Evolutionary conservation across 495 filamentous ascomycete genomes (phyloP).

Genomic region (Neurospora terricola): DNA sequence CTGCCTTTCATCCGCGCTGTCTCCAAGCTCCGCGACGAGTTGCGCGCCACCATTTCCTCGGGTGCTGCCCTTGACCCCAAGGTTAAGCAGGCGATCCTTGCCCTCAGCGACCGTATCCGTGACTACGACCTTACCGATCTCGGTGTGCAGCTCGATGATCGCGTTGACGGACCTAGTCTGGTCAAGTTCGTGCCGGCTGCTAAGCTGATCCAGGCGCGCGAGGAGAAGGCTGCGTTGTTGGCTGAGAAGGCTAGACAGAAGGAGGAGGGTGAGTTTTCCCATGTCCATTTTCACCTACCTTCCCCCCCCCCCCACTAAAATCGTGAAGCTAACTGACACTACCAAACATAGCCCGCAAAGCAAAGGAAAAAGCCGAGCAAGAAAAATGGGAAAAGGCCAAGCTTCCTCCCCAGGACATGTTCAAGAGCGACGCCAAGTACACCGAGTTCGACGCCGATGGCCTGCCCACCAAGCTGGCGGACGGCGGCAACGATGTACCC

Average conservation of each 20-base stretch:
- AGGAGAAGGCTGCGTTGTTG: constrained; percentile 52
- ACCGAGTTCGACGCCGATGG: constrained; percentile 81
- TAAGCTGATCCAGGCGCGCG: constrained; percentile 60
- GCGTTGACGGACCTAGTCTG: constrained; percentile 55
- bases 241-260: constrained; percentile 47
- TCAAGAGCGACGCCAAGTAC: constrained; percentile 60
- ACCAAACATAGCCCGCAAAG: constrained; percentile 26
- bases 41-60: constrained; percentile 48
- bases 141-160: constrained; percentile 82
- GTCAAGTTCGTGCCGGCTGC: constrained; percentile 69
- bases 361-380: constrained; percentile 41
- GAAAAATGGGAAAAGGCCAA: constrained; percentile 62
- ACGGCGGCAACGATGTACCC: constrained; percentile 61
- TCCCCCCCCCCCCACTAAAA: constrained; percentile 16
- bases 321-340: constrained; percentile 1
- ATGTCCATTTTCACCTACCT: background rate
- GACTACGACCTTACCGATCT: constrained; percentile 69
- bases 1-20: constrained; percentile 56
- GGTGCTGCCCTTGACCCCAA: constrained; percentile 36
- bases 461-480: constrained; percentile 62
- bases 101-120: constrained; percentile 69
- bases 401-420: constrained; percentile 58
- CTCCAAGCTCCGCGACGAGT: constrained; percentile 55
- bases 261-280: constrained; percentile 40
- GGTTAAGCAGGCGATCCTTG: constrained; percentile 50